Base-by-base conservation (phyloP, 192 early-diverging fungal genomes). In the Backusella parvicylindrica region DNA sequence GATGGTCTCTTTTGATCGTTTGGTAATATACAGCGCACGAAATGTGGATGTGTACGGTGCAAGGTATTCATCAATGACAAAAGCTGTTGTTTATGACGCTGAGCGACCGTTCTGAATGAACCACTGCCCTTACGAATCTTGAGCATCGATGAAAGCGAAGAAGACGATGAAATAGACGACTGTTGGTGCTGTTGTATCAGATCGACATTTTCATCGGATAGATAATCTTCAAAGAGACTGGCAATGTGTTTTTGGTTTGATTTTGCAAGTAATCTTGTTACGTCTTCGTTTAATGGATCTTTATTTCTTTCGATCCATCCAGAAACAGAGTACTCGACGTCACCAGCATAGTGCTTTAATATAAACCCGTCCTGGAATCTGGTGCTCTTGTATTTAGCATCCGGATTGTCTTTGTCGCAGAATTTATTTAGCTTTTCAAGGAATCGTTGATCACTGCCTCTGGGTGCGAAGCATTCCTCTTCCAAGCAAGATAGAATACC, bases 301-400 rank as follows among this genome's bases (percentile, higher is more conserved):
- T 97, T 98, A 89, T 99, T 99, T 87, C 98, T 98, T 84, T 99
- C 95, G 5, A 99, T 84, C 97, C 97, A 99, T 36, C 95, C 96
- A 11, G 84, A 75, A 3, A 91, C 93, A 74, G 85, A 90, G 78
- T 99, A 99, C 77, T 98, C 96, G 33, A 99, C 98, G 72, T 95
- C 89, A 43, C 93, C 97, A 36, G 98, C 98, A 81, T 98, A 99
- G 81, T 99, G 98, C 43, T 92, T 88, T 32, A 99, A 80, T 31
- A 93, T 92, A 72, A 99, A 99, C 1, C 94, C 94, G 72, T 91
- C 86, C 73, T 92, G 89, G 85, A 98, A 98, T 23, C 93, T 84
- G 41, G 93, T 93, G 6, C 83, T 87, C 32, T 95, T 92, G 85
- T 95, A 99, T 83, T 98, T 98, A 1, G 66, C 53, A 75, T 91